Evolutionary conservation across 768 basidiomycete species (phyloP).

Genomic region (Pulveroboletus sp.): DNA sequence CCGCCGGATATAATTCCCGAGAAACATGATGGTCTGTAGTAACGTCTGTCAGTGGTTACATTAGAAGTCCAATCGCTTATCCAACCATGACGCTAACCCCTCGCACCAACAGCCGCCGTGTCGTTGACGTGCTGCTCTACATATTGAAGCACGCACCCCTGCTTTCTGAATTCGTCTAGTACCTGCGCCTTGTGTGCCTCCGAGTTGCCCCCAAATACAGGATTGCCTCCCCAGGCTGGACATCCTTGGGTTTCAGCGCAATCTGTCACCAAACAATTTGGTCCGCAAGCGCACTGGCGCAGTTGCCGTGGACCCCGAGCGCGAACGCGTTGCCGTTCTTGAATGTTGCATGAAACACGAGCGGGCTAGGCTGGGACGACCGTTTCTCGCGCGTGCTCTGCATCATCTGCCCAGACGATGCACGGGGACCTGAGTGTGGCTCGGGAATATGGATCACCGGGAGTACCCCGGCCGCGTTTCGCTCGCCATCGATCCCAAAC

Average conservation of each 20-base stretch:
- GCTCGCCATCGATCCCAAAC: slow-evolving; percentile 52
- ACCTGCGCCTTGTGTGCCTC: slow-evolving; percentile 54
- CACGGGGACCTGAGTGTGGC: slow-evolving; percentile 30
- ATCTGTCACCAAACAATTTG: slow-evolving; percentile 48
- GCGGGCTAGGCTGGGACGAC: slow-evolving; percentile 65
- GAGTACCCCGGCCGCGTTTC: slow-evolving; percentile 54
- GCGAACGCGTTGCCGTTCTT: slow-evolving; percentile 64
- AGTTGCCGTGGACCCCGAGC: slow-evolving; percentile 48
- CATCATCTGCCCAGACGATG: no score
- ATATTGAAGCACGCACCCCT: slow-evolving; percentile 61
- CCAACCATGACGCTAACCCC: slow-evolving; percentile 29
- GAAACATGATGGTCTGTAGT: no score
- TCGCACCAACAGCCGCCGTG: slow-evolving; percentile 62
- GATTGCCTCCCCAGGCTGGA: slow-evolving; percentile 54
- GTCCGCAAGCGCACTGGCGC: slow-evolving; percentile 52
- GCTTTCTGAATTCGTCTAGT: slow-evolving; percentile 50
- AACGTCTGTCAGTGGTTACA: no score
- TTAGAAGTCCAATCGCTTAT: neutral
- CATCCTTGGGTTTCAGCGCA: slow-evolving; percentile 30
- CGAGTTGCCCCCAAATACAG: slow-evolving; percentile 80
- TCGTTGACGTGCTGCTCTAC: slow-evolving; percentile 70
- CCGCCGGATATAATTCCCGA: no score
- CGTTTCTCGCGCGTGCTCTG: slow-evolving; percentile 61
- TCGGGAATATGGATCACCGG: slow-evolving; percentile 63
- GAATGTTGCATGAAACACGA: slow-evolving; percentile 79